phyloP scores from a whole-genome alignment of 305 asterid genomes.

The Solanum hybrid region DNA sequence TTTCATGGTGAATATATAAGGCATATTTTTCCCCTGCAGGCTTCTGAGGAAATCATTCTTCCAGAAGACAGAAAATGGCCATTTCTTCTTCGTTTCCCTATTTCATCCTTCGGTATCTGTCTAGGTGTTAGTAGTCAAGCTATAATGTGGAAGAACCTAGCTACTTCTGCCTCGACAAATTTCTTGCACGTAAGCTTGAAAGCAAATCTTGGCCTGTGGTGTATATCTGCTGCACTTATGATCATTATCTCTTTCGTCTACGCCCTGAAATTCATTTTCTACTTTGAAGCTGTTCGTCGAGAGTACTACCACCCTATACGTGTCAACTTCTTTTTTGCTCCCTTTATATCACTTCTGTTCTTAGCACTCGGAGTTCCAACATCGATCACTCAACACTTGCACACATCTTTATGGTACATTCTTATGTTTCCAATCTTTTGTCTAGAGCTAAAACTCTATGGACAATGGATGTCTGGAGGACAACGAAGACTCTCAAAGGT shows the following conservation, averaged over 20 bases:
- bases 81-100: conserved; percentile 71
- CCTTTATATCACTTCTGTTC: conserved; percentile 60
- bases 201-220: conserved; percentile 54
- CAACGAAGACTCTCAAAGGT: conserved; percentile 74
- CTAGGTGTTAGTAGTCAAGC: conserved; percentile 89
- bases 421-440: conserved; percentile 60
- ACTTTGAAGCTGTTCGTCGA: conserved; percentile 82
- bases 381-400: conserved; percentile 26
- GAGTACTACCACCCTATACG: conserved; percentile 80
- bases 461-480: conserved; percentile 98
- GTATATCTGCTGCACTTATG: conserved; percentile 41
- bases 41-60: conserved; percentile 60
- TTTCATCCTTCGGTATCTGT: conserved; percentile 66
- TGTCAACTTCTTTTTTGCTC: conserved; percentile 85
- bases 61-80: conserved; percentile 81
- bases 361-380: conserved; percentile 55
- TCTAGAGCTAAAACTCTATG: conserved; percentile 73
- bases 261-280: conserved; percentile 45
- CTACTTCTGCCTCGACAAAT: conserved; percentile 42
- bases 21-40: conserved; percentile 22
- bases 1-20: not conserved
- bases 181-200: conserved; percentile 42
- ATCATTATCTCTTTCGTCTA: conserved; percentile 25
- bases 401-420: conserved; percentile 44
- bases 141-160: conserved; percentile 70